Base-by-base conservation (phyloP, 345 rosid genomes). In the Linum tenue region DNA sequence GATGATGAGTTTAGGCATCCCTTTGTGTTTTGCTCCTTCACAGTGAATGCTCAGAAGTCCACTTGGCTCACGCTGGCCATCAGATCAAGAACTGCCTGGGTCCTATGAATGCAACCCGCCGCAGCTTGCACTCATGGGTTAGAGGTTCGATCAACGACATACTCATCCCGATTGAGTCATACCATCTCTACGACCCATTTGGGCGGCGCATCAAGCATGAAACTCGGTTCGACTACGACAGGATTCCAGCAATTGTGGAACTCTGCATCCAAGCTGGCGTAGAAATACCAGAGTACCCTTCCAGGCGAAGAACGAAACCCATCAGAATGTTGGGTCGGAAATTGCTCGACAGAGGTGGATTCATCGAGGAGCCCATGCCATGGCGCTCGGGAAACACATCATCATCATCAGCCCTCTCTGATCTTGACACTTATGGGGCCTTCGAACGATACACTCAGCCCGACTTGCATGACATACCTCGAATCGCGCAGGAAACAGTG, bases 241-340 rank as follows among this genome's bases (percentile, higher is more conserved):
- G 98, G 75, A 84, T 92, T 67, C 98, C 95, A 4, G 91, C 92
- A 7, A 67, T 92, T 64, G 88, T 89, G 63, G 98, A 89, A 80
- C 79, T 92, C 56, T 89, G 98, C 73, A 80, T 92, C 75, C 98
- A 89, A 67, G 92, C 92, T 6, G 95, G 95, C 15, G 90, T 89
- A 56, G 90, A 92, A 58, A 83, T 87, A 56, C 83, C 91, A 5
- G 95, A 85, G 66, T 89, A 87, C 60, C 95, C 95, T 72, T 86
- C 86, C 16, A 89, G 96, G 12, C 74, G 95, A 75, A 86, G 96
- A 69, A 84, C 81, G 62, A 72, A 79, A 9, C 91, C 92, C 15
- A 56, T 92, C 64, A 78, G 95, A 74, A 87, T 86, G 89, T 59
- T 92, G 0, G 98, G 95, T 56, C 87, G 75, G 77, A 84, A 77